These are phyloP conservation scores for Quercus variabilis DNA, from an alignment of 306 rosid genomes.

Conservation along the genomic window DNA sequence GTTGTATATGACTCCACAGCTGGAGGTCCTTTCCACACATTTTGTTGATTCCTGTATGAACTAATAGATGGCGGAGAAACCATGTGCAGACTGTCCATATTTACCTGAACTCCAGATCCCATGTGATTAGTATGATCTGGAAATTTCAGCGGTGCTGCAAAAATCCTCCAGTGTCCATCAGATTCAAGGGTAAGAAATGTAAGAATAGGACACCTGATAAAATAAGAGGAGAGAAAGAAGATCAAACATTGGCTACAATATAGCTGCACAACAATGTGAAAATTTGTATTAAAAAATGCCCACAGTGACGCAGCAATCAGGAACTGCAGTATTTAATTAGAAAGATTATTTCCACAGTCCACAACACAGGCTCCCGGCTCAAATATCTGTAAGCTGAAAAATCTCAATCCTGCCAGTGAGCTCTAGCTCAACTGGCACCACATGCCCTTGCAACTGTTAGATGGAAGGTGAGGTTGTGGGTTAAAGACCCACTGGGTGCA, in stretches of 20 bases:
- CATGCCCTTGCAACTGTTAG: no score
- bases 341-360: not conserved
- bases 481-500: no score
- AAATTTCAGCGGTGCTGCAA: constrained; percentile 43
- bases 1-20: constrained; percentile 32
- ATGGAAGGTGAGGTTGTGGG: no score
- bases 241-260: no score
- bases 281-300: not conserved
- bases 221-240: constrained; percentile 8
- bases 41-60: constrained; percentile 41
- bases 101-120: constrained; percentile 29
- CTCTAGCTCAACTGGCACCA: no score
- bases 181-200: constrained; percentile 37
- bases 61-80: constrained; percentile 49
- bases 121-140: constrained; percentile 26
- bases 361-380: not conserved
- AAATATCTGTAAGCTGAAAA: not conserved
- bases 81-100: constrained; percentile 57
- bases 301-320: not conserved
- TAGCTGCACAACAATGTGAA: not conserved
- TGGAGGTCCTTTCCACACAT: constrained; percentile 31
- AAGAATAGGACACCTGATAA: constrained; percentile 55
- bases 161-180: constrained; percentile 55
- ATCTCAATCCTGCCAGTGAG: not conserved
- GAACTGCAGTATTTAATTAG: not conserved